phyloP scores from a whole-genome alignment of 1,284 basidiomycete genomes.

The Irpex sp. region DNA sequence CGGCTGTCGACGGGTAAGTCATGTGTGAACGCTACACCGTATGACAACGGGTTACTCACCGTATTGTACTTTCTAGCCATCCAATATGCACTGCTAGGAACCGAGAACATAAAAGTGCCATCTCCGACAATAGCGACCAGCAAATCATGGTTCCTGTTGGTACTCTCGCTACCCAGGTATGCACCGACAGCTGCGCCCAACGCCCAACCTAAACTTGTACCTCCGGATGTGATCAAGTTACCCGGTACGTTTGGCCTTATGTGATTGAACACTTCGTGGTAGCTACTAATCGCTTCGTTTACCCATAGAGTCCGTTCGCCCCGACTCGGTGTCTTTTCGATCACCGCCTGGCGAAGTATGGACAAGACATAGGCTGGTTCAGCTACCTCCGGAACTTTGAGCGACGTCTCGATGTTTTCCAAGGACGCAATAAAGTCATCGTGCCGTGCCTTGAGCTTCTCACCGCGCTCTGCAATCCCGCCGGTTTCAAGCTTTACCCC shows the following conservation, averaged over 20 bases:
- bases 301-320: slow-evolving; percentile 43
- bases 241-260: slow-evolving; percentile 48
- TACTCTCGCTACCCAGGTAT: slow-evolving; percentile 36
- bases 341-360: slow-evolving; percentile 40
- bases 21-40: not conserved
- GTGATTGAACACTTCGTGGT: slow-evolving; percentile 47
- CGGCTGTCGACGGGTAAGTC: slow-evolving; percentile 35
- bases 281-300: slow-evolving; percentile 63
- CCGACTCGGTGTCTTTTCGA: slow-evolving; percentile 28
- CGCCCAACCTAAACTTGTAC: slow-evolving; percentile 59
- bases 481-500: slow-evolving; percentile 6
- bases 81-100: slow-evolving; percentile 64
- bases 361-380: slow-evolving; percentile 36
- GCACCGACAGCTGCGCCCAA: slow-evolving; percentile 60
- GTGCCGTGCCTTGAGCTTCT: slow-evolving; percentile 17
- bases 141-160: slow-evolving; percentile 38
- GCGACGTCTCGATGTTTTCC: slow-evolving; percentile 16
- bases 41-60: slow-evolving; percentile 30
- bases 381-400: slow-evolving; percentile 12
- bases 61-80: slow-evolving; percentile 63
- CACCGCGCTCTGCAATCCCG: slow-evolving; percentile 6
- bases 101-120: slow-evolving; percentile 61
- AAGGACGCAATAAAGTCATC: slow-evolving; percentile 22
- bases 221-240: slow-evolving; percentile 48
- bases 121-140: slow-evolving; percentile 59